Conservation (phyloP, 2,329 filamentous ascomycete species). For the Nigrospora sphaerica region DNA sequence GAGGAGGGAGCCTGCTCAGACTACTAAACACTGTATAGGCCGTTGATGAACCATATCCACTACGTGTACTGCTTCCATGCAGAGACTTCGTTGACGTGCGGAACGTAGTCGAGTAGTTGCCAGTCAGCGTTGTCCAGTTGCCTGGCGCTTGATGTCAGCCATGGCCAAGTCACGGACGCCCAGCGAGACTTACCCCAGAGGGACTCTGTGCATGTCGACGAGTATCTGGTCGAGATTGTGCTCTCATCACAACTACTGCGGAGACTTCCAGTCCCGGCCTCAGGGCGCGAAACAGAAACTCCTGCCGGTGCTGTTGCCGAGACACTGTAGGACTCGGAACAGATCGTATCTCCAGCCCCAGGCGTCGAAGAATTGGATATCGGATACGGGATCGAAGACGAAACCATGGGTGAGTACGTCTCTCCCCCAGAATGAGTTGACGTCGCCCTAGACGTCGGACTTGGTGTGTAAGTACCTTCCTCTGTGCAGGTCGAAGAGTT, state of each 20-base stretch:
- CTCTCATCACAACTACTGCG: neutral
- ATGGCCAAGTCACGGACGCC: too few species aligned
- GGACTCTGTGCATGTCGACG: neutral
- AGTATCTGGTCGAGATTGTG: neutral
- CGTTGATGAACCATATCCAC: neutral
- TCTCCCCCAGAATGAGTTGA: neutral
- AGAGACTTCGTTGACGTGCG: neutral
- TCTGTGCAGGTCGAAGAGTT: constrained; percentile 3
- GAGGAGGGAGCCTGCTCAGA: neutral
- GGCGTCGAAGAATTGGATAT: neutral
- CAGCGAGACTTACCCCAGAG: neutral
- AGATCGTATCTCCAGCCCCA: neutral
- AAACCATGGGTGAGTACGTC: neutral
- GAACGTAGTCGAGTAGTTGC: neutral
- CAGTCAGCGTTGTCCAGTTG: neutral
- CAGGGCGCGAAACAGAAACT: too few species aligned
- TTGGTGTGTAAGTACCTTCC: neutral
- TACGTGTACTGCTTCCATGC: neutral
- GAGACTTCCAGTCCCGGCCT: too few species aligned
- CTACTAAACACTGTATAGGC: neutral
- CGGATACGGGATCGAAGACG: neutral
- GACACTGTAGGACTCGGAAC: neutral
- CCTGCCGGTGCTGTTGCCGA: neutral
- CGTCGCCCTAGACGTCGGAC: neutral
- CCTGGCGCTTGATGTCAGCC: neutral